Base-by-base conservation (phyloP, 257 asterid species). In the Euphrasia confusa region DNA sequence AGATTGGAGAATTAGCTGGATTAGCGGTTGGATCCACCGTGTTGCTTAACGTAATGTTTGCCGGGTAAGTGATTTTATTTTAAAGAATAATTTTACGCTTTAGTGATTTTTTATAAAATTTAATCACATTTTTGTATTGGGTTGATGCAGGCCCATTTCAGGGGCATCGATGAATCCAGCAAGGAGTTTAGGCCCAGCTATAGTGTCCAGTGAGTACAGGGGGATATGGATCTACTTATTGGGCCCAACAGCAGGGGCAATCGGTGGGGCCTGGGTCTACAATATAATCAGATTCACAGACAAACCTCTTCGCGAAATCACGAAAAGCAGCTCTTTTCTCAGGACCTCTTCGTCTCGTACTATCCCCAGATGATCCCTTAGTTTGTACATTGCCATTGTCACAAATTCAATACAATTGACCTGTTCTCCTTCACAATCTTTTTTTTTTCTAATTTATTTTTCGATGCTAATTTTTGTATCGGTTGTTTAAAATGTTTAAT, bases 141-240 rank as follows among this genome's bases (percentile, higher is more conserved):
- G 6, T 32, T 0, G 9, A 0, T 60, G 69, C 77, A 89, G 97
- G 74, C 85, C 95, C 0, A 79, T 89, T 10, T 84, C 97, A 0
- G 97, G 97, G 50, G 97, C 97, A 15, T 89, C 97, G 12, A 89
- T 89, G 97, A 89, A 89, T 57, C 97, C 97, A 59, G 94, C 97
- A 63, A 81, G 95, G 72, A 86, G 91, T 77, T 75, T 89, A 30
- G 97, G 97, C 13, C 97, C 97, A 42, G 94, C 97, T 15, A 76
- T 89, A 24, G 97, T 83, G 0, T 84, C 89, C 3, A 72, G 40
- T 61, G 54, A 76, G 0, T 89, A 66, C 73, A 65, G 30, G 8
- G 84, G 90, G 0, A 30, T 89, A 49, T 89, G 97, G 97, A 80
- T 89, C 33, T 89, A 89, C 57, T 28, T 87, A 8, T 49, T 87